Evolutionary conservation across 169 alveolate species (phyloP).

Genomic region (Cryptosporidium tyzzeri): DNA sequence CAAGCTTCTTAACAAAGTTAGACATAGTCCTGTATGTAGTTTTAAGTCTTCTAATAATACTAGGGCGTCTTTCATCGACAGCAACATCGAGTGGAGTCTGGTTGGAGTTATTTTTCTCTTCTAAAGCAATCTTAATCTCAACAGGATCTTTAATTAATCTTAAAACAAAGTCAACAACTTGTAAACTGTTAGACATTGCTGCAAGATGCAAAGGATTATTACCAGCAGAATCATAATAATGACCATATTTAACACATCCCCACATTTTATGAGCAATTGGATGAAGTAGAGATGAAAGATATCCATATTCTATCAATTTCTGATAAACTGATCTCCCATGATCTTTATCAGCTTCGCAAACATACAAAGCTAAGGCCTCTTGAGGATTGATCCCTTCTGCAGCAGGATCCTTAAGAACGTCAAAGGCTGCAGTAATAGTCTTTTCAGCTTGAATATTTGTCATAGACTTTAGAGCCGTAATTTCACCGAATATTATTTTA

Average conservation of each 20-base stretch:
- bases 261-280: constrained; percentile 75
- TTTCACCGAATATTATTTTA: constrained; percentile 60
- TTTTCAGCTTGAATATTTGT: constrained; percentile 71
- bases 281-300: constrained; percentile 59
- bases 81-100: constrained; percentile 73
- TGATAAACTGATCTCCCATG: constrained; percentile 73
- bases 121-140: constrained; percentile 66
- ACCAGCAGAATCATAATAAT: constrained; percentile 53
- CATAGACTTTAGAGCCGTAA: constrained; percentile 44
- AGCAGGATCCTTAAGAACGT: constrained; percentile 63
- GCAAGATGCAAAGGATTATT: constrained; percentile 72
- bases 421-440: constrained; percentile 57
- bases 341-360: constrained; percentile 58
- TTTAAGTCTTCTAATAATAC: constrained; percentile 63
- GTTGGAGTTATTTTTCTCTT: constrained; percentile 25
- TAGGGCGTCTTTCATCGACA: constrained; percentile 71
- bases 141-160: constrained; percentile 68
- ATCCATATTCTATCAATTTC: constrained; percentile 65
- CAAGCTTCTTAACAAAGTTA: constrained; percentile 54
- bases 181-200: constrained; percentile 60
- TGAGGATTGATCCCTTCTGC: constrained; percentile 73
- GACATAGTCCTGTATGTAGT: constrained; percentile 73
- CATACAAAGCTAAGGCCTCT: constrained; percentile 63
- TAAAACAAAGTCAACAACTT: constrained; percentile 71
- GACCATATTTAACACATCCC: constrained; percentile 75